These are phyloP conservation scores for Lenzites betulinus DNA, from an alignment of 768 basidiomycete species.

Conservation along the genomic window DNA sequence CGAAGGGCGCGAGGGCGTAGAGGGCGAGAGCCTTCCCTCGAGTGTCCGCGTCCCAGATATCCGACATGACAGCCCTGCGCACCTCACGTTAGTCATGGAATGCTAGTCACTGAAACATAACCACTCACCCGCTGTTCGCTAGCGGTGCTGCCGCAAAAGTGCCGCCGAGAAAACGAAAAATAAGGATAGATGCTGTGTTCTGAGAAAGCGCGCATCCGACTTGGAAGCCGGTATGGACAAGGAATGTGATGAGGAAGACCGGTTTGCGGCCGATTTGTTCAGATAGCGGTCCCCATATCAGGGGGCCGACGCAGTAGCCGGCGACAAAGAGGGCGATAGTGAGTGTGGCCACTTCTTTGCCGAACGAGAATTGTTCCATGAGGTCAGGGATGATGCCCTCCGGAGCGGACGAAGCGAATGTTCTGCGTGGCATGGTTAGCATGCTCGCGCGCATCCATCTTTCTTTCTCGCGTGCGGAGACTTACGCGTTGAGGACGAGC, in stretches of 20 bases:
- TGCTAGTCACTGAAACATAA: neutral
- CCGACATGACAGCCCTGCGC: constrained; percentile 30
- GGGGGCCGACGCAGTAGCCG: constrained; percentile 66
- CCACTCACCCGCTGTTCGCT: constrained; percentile 63
- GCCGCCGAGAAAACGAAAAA: constrained; percentile 73
- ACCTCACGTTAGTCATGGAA: constrained; percentile 17
- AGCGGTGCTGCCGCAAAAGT: constrained; percentile 68
- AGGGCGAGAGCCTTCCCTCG: constrained; percentile 68
- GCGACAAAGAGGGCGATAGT: constrained; percentile 64
- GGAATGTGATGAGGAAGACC: constrained; percentile 38
- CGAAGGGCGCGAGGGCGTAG: constrained; percentile 52
- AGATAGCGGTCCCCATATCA: constrained; percentile 59
- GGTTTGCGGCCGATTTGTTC: constrained; percentile 36
- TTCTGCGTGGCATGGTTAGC: constrained; percentile 48
- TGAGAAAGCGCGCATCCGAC: constrained; percentile 60
- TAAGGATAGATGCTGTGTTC: constrained; percentile 63
- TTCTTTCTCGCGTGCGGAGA: too few relatives aligned
- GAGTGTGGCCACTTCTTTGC: constrained; percentile 53
- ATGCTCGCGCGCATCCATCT: too few relatives aligned
- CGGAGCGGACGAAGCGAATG: constrained; percentile 64
- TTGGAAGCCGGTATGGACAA: constrained; percentile 64
- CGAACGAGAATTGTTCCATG: constrained; percentile 49
- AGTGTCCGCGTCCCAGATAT: constrained; percentile 61
- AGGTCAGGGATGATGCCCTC: constrained; percentile 49
- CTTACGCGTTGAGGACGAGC: constrained; percentile 39